Percentiles rank a stretch among this genome's conserved stretches.
Evolutionary conservation across 1,284 basidiomycete species (phyloP).

Genomic region (Malassezia japonica): DNA sequence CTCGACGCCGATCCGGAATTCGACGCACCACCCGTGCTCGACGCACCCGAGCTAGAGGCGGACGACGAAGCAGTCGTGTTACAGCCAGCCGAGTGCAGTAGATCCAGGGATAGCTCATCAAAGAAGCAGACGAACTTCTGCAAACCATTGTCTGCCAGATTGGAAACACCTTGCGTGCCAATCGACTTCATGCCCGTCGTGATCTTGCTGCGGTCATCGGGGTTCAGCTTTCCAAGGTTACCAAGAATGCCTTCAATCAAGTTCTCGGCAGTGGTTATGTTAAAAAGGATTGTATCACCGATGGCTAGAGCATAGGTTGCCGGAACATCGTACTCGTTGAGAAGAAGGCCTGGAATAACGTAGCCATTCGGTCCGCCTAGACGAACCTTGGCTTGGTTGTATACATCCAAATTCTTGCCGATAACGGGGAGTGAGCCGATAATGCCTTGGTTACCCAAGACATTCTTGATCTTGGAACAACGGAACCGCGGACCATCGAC

Average conservation of each 20-base stretch:
- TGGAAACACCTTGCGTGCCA: neutral
- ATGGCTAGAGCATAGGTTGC: slow-evolving; percentile 22
- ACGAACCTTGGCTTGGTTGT: slow-evolving; percentile 21
- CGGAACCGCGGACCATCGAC: slow-evolving; percentile 9
- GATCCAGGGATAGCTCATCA: slow-evolving; percentile 2
- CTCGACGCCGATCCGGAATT: too few species aligned
- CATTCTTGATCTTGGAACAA: slow-evolving; percentile 21
- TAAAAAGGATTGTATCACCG: slow-evolving; percentile 1
- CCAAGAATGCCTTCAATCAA: neutral
- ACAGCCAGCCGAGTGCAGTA: slow-evolving; percentile 13
- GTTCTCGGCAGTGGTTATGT: neutral
- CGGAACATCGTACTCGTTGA: slow-evolving; percentile 26
- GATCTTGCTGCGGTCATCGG: neutral
- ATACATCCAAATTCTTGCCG: slow-evolving; percentile 26
- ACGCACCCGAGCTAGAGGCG: too few species aligned
- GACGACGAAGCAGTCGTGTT: too few species aligned
- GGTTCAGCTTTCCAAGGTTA: neutral
- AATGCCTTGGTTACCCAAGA: slow-evolving; percentile 27
- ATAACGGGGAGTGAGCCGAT: slow-evolving; percentile 21
- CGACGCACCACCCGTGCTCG: too few species aligned
- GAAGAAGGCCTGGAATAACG: slow-evolving; percentile 20
- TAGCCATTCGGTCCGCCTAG: slow-evolving; percentile 19
- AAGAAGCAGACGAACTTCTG: slow-evolving; percentile 6
- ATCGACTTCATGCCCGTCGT: neutral
- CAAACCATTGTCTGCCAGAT: slow-evolving; percentile 2